Base-by-base conservation (phyloP, 1,139 yeast species). In the Entelexis paramagnoliae region DNA sequence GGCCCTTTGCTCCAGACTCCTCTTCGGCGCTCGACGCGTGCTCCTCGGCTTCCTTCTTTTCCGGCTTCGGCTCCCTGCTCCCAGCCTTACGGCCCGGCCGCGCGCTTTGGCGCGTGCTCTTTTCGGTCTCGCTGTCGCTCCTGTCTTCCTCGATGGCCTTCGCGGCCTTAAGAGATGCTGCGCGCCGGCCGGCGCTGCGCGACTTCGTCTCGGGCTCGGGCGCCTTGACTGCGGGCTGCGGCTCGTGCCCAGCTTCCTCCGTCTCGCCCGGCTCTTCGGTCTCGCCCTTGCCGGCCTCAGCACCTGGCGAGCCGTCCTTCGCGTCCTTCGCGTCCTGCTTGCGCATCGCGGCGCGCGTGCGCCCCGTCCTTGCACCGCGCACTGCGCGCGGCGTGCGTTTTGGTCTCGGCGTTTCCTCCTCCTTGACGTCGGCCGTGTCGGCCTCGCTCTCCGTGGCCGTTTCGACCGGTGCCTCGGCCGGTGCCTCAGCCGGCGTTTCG, bases 71-170 rank as follows among this genome's bases (percentile, higher is more conserved):
- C 35, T 41, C 33, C 14, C 17, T 38, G 29, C 14, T 7, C 29
- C n/a, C 44, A 4, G 28, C 34, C 7, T 28, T 28, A n/a, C 34
- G 44, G 7, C 16, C 10, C n/a, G 30, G 5, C 24, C 33, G 24
- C 11, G 24, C 11, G 30, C 26, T 28, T 5, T 22, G 26, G 19
- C 32, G 17, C 19, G 20, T 16, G 33, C 19, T 13, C 35, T 7
- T 20, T 33, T 34, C 47, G 7, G 7, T 11, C 4, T 47, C 50
- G 16, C 41, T 47, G 17, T 39, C 39, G 35, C 43, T 40, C 9
- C 11, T 39, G 32, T 38, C 50, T 7, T 41, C 46, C 19, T 47
- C 45, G 39, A 44, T 24, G 9, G 47, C 47, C 33, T 14, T 20
- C 6, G 47, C 13, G 10, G 47, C 47, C 33, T 44, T 44, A 3